These are phyloP conservation scores for Termitomyces sp. DNA, from an alignment of 768 basidiomycete species.

Conservation along the genomic window DNA sequence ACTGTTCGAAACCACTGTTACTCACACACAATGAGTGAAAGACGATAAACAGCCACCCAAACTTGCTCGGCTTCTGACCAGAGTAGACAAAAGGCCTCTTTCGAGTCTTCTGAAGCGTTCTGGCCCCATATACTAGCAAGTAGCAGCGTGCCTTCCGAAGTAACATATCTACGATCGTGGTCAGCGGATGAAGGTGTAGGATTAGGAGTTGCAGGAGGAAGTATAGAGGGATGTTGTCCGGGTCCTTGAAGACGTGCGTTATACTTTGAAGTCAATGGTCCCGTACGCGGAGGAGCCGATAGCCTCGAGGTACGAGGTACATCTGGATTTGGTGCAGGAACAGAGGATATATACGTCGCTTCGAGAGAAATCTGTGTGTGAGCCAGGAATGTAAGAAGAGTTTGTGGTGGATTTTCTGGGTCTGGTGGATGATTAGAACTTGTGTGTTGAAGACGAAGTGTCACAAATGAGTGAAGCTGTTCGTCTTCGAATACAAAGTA, in stretches of 20 bases:
- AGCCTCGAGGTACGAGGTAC: conserved; percentile 34
- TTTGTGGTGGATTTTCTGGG: conserved; percentile 36
- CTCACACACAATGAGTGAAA: conserved; percentile 80
- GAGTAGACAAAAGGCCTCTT: conserved; percentile 60
- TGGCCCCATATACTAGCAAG: conserved; percentile 77
- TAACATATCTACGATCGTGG: conserved; percentile 72
- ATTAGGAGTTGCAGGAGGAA: conserved; percentile 81
- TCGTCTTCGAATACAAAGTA: conserved; percentile 38
- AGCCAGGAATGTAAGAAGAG: conserved; percentile 56
- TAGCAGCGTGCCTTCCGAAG: conserved; percentile 73
- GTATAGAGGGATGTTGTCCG: conserved; percentile 58
- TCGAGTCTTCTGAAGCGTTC: conserved; percentile 36
- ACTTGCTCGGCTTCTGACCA: conserved; percentile 56
- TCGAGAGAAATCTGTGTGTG: conserved; percentile 79
- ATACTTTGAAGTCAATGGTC: conserved; percentile 39
- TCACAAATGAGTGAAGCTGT: conserved; percentile 47
- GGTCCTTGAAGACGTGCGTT: conserved; percentile 30
- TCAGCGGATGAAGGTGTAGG: conserved; percentile 75
- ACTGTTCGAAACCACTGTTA: conserved; percentile 8
- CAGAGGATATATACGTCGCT: conserved; percentile 70
- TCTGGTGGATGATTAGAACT: conserved; percentile 30
- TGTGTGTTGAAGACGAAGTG: conserved; percentile 61
- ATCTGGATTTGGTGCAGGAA: conserved; percentile 31
- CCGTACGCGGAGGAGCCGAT: conserved; percentile 52
- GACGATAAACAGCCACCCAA: conserved; percentile 82